Evolutionary conservation across 176 grass and related monocot genomes (phyloP).

Genomic region (Aegilops sharonensis): DNA sequence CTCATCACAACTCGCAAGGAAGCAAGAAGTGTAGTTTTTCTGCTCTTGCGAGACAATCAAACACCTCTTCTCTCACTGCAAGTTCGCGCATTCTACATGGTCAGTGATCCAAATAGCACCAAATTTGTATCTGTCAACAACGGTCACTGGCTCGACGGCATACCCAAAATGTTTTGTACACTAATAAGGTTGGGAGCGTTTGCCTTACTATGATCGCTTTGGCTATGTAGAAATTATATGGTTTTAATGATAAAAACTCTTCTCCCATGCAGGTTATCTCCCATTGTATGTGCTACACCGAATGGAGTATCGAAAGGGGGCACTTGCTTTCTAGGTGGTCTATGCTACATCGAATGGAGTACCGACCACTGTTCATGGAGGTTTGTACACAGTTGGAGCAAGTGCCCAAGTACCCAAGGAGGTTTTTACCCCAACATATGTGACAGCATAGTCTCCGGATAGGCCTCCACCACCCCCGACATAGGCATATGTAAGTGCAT

Average conservation of each 20-base stretch:
- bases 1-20: not conserved
- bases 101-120: not conserved
- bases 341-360: not conserved
- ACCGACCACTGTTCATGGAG: not conserved
- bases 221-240: not conserved
- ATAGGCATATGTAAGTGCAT: too few species aligned
- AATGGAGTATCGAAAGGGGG: not conserved
- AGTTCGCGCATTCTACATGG: not conserved
- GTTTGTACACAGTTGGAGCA: not conserved
- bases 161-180: not conserved
- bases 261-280: not conserved
- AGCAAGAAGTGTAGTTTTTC: not conserved
- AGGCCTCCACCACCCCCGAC: too few species aligned
- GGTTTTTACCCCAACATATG: not conserved
- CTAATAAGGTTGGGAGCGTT: not conserved
- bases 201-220: not conserved
- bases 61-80: not conserved
- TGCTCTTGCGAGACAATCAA: not conserved
- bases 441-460: not conserved
- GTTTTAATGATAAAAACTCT: not conserved
- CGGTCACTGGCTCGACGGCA: not conserved
- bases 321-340: not conserved
- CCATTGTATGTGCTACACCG: not conserved
- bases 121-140: not conserved
- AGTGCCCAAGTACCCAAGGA: not conserved